These are phyloP conservation scores for Rhodomyrtus tomentosa DNA, from an alignment of 345 rosid genomes.

Conservation along the genomic window DNA sequence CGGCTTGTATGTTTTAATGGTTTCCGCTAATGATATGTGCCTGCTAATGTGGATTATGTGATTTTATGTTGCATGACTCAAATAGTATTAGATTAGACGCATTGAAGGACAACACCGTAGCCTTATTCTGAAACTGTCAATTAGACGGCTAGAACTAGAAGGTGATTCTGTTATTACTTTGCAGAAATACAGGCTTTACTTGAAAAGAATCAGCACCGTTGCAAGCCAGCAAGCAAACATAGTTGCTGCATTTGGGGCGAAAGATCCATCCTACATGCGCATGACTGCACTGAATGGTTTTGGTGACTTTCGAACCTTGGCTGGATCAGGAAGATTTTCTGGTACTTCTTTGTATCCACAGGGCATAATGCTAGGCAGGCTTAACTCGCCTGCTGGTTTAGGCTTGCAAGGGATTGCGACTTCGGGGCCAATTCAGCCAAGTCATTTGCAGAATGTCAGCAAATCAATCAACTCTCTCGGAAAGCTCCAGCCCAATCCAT, in stretches of 20 bases:
- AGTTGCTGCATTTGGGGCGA: conserved; percentile 41
- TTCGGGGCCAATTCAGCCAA: conserved; percentile 36
- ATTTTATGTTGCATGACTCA: background rate
- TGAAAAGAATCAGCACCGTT: conserved; percentile 45
- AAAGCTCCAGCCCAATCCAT: conserved; percentile 25
- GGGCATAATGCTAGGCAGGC: conserved; percentile 32
- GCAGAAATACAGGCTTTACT: conserved; percentile 85
- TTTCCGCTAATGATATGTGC: background rate
- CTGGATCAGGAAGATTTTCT: conserved; percentile 42
- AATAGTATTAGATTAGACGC: background rate
- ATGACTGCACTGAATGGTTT: conserved; percentile 44
- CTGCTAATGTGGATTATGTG: background rate
- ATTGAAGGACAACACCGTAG: background rate
- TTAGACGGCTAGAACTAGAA: background rate
- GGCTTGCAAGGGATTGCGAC: conserved; percentile 40
- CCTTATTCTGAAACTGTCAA: background rate
- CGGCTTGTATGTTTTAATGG: background rate
- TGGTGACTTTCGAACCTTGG: conserved; percentile 37
- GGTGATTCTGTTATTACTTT: background rate
- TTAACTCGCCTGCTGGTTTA: conserved; percentile 43
- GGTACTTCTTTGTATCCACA: conserved; percentile 35
- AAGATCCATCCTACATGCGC: conserved; percentile 16
- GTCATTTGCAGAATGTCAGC: conserved; percentile 30
- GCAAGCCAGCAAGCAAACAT: conserved; percentile 44
- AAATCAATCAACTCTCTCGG: conserved; percentile 29